Percentiles rank a stretch among this genome's conserved stretches.
Conservation (phyloP, 1,139 yeast species). For the Zhuliangozyma blackwelliae region DNA sequence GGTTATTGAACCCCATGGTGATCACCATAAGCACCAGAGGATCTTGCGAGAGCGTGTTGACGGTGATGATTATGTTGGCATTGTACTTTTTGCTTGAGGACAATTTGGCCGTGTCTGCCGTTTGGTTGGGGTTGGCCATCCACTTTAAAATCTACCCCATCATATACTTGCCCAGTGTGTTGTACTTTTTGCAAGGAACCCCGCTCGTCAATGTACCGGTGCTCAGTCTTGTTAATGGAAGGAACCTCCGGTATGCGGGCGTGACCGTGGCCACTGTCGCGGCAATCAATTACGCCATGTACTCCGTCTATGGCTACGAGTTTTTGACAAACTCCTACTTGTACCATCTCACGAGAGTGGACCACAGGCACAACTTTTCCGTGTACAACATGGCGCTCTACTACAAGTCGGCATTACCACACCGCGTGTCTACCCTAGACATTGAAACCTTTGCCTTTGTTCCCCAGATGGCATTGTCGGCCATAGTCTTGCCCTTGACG, state of each 20-base stretch:
- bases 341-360: slow-evolving; percentile 78
- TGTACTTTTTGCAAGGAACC: slow-evolving; percentile 23
- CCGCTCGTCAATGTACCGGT: slow-evolving; percentile 27
- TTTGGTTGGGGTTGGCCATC: slow-evolving; percentile 69
- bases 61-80: slow-evolving; percentile 67
- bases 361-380: slow-evolving; percentile 93
- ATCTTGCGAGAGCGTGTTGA: slow-evolving; percentile 83
- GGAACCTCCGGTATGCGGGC: slow-evolving; percentile 43
- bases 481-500: slow-evolving; percentile 54
- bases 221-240: slow-evolving; percentile 35
- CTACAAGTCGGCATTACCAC: slow-evolving; percentile 44
- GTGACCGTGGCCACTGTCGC: slow-evolving; percentile 41
- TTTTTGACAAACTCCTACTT: slow-evolving; percentile 76
- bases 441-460: slow-evolving; percentile 62
- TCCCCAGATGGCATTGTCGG: slow-evolving; percentile 71
- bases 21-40: slow-evolving; percentile 91
- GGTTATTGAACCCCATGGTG: slow-evolving; percentile 96
- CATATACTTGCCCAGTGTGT: slow-evolving; percentile 64
- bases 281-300: slow-evolving; percentile 55
- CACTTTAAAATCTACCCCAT: slow-evolving; percentile 92
- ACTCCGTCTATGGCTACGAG: slow-evolving; percentile 62
- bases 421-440: slow-evolving; percentile 1
- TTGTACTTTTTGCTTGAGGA: slow-evolving; percentile 41
- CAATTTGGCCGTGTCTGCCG: slow-evolving; percentile 46
- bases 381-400: slow-evolving; percentile 78